These are phyloP conservation scores for Ogataea nakhonphanomensis DNA, from an alignment of 805 yeast genomes.

Conservation along the genomic window DNA sequence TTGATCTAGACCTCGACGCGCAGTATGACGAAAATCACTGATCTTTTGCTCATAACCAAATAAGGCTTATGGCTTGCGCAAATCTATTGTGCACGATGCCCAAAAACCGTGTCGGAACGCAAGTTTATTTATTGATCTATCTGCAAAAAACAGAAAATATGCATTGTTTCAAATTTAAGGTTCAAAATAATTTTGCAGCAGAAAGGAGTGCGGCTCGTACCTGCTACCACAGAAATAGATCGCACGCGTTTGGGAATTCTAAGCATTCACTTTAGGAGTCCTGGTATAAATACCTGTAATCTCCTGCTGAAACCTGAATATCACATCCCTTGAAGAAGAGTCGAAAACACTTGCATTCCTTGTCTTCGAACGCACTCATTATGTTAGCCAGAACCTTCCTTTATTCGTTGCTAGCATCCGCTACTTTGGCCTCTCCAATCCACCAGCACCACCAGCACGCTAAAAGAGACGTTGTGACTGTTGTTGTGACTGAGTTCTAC, in stretches of 20 bases:
- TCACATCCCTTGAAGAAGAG: not conserved
- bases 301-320: constrained; percentile 1
- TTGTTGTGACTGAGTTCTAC: constrained; percentile 20
- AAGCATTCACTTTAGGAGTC: not conserved
- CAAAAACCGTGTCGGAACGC: too few species aligned
- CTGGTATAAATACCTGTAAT: constrained; percentile 4
- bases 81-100: too few species aligned
- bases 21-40: too few species aligned
- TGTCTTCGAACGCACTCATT: constrained; percentile 2
- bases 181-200: not conserved
- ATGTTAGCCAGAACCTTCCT: constrained; percentile 11
- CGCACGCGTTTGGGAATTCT: constrained; percentile 6
- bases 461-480: constrained; percentile 41
- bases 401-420: constrained; percentile 11
- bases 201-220: constrained; percentile 6
- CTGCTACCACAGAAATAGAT: constrained; percentile 1
- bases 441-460: constrained; percentile 51
- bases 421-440: constrained; percentile 18
- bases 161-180: not conserved
- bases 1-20: too few species aligned
- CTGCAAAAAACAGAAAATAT: not conserved
- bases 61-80: too few species aligned
- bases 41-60: too few species aligned
- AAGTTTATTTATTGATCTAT: not conserved
- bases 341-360: not conserved